phyloP scores from a whole-genome alignment of 2,329 filamentous ascomycete species.

The Neofusicoccum ribis region DNA sequence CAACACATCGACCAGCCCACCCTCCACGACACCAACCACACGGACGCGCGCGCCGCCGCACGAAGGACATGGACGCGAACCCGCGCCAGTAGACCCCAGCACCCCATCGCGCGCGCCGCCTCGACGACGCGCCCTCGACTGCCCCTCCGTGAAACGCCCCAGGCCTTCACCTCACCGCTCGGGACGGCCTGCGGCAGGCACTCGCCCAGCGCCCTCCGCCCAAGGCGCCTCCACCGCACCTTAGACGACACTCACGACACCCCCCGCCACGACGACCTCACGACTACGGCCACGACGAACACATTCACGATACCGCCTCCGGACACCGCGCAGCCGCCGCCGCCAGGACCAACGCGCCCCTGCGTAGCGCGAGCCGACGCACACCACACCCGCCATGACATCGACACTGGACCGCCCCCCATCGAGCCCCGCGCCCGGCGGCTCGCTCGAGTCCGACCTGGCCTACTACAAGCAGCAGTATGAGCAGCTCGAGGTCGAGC shows the following conservation, averaged over 20 bases:
- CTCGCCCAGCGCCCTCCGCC: constrained; percentile 2
- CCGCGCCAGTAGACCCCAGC: constrained; percentile 21
- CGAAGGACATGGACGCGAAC: constrained; percentile 7
- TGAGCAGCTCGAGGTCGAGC: constrained; percentile 84
- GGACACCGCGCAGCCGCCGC: constrained; percentile 16
- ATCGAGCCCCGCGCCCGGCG: constrained; percentile 28
- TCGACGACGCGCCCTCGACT: neutral
- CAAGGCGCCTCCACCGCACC: constrained; percentile 15
- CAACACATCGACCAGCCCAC: neutral
- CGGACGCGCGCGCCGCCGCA: neutral
- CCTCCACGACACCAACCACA: neutral
- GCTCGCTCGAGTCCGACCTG: constrained; percentile 67
- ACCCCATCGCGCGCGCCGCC: neutral
- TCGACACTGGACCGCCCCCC: constrained; percentile 28
- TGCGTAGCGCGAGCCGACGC: constrained; percentile 21
- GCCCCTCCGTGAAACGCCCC: neutral
- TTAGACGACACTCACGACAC: constrained; percentile 21
- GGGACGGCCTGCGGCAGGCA: constrained; percentile 10
- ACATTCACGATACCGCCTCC: constrained; percentile 20
- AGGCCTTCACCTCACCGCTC: constrained; percentile 16
- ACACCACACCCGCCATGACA: constrained; percentile 31
- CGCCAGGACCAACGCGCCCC: constrained; percentile 22
- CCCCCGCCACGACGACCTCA: constrained; percentile 20
- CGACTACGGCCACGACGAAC: constrained; percentile 4
- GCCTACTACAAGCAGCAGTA: constrained; percentile 97